These are phyloP conservation scores for Cytidiella melzeri DNA, from an alignment of 768 basidiomycete genomes.

Conservation along the genomic window DNA sequence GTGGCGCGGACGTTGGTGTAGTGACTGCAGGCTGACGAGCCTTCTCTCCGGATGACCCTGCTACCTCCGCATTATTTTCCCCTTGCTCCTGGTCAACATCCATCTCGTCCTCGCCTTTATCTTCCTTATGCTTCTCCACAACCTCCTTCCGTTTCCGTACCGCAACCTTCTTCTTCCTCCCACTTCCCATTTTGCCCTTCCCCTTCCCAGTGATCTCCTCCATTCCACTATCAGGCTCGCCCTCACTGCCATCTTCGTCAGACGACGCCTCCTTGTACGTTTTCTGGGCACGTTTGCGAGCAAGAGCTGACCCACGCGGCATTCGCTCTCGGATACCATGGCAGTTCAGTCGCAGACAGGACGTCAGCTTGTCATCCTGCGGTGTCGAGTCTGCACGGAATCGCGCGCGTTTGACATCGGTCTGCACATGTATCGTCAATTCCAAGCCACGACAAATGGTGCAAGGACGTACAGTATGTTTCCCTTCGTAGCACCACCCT, in stretches of 20 bases:
- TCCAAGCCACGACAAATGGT: background rate
- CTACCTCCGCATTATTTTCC: slow-evolving; percentile 17
- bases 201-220: slow-evolving; percentile 23
- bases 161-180: slow-evolving; percentile 12
- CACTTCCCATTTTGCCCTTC: slow-evolving; percentile 12
- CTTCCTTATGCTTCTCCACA: slow-evolving; percentile 4
- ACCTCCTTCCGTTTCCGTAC: slow-evolving; percentile 17
- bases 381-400: slow-evolving; percentile 72
- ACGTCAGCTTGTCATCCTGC: slow-evolving; percentile 58
- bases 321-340: slow-evolving; percentile 31
- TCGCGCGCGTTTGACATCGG: slow-evolving; percentile 66
- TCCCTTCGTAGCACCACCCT: slow-evolving; percentile 84
- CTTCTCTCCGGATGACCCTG: slow-evolving; percentile 7
- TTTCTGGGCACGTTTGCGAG: slow-evolving; percentile 22
- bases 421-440: slow-evolving; percentile 33
- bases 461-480: slow-evolving; percentile 54
- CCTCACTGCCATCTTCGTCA: slow-evolving; percentile 23
- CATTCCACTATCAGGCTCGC: slow-evolving; percentile 26
- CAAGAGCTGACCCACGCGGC: slow-evolving; percentile 18
- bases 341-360: slow-evolving; percentile 55
- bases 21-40: slow-evolving; percentile 4
- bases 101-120: slow-evolving; percentile 16
- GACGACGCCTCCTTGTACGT: slow-evolving; percentile 20
- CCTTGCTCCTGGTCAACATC: slow-evolving; percentile 18
- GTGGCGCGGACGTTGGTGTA: slow-evolving; percentile 12